Evolutionary conservation across 495 filamentous ascomycete species (phyloP), one percentile per base, ranked within the genome.

Genomic region (Geopyxis carbonaria): DNA sequence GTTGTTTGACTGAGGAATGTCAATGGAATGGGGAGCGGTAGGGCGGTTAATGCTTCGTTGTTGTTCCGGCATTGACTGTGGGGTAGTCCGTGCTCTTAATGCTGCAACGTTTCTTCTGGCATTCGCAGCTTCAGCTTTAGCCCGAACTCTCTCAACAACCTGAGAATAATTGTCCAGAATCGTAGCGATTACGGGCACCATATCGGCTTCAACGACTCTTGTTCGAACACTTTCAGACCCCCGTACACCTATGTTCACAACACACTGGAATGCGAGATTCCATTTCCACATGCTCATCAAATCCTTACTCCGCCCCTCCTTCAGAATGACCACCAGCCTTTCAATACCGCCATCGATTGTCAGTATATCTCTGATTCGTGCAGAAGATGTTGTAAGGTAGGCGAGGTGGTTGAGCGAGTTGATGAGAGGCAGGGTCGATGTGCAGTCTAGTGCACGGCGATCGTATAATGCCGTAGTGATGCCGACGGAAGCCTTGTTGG

Each of bases 211-310:
- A 16, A 97, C 89, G 0, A 97, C 87, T 45, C 89, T 69, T 31
- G 91, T 94, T 35, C 89, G 70, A 38, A 97, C 89, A 43, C 65
- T 72, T 61, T 97, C 89, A 4, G 89, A 93, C 40, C 89, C 89
- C 40, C 89, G 73, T 47, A 97, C 89, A 18, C 89, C 89, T 55
- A 97, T 94, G 58, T 97, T 97, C 55, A 95, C 85, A 22, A 94
- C 86, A 58, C 91, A 95, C 55, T 95, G 89, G 55, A 97, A 94
- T 30, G 89, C 89, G 37, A 97, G 68, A 54, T 93, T 97, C 89
- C 89, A 97, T 64, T 95, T 95, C 91, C 89, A 97, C 80, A 91
- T 91, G 55, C 93, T 86, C 86, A 94, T 93, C 75, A 93, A 73
- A 58, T 95, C 85, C 64, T 84, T 84, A 56, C 81, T 92, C 57